These are phyloP conservation scores for Pythium scleroteichum DNA, from an alignment of 352 stramenopile species.

Conservation along the genomic window DNA sequence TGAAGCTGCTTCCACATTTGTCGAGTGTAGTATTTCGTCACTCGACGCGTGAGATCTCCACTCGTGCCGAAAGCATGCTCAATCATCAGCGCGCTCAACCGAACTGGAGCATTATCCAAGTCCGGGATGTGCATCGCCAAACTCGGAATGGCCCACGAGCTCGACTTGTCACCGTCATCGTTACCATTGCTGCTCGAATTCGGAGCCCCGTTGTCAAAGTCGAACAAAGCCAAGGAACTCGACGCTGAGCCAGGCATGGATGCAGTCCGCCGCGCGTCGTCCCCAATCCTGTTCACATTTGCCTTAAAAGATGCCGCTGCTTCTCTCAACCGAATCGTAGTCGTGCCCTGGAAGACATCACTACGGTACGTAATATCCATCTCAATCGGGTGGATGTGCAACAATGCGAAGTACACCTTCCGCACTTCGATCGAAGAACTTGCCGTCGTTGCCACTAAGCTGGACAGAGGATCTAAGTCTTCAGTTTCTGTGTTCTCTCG, in stretches of 20 bases:
- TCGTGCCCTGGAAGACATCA: conserved; percentile 78
- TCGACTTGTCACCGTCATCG: conserved; percentile 48
- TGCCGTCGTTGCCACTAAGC: conserved; percentile 59
- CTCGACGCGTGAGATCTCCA: conserved; percentile 71
- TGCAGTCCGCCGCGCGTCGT: conserved; percentile 42
- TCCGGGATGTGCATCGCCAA: conserved; percentile 87
- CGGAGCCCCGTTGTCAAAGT: conserved; percentile 26
- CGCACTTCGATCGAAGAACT: conserved; percentile 70
- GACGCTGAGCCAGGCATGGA: conserved; percentile 33
- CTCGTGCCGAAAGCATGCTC: conserved; percentile 90
- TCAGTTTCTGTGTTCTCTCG: conserved; percentile 77
- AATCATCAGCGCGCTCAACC: conserved; percentile 87
- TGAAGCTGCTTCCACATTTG: conserved; percentile 90
- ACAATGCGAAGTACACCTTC: conserved; percentile 88
- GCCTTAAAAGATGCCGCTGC: conserved; percentile 35
- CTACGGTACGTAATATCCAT: conserved; percentile 89
- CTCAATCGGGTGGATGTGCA: conserved; percentile 88
- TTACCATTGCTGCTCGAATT: conserved; percentile 10
- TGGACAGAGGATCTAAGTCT: conserved; percentile 79
- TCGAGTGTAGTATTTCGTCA: conserved; percentile 90
- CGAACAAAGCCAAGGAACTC: conserved; percentile 27
- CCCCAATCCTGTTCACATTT: conserved; percentile 17
- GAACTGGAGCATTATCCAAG: conserved; percentile 86
- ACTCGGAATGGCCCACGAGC: conserved; percentile 82
- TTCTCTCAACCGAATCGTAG: conserved; percentile 61